Conservation (phyloP, 2,329 filamentous ascomycete genomes). For the Talaromyces sp. region DNA sequence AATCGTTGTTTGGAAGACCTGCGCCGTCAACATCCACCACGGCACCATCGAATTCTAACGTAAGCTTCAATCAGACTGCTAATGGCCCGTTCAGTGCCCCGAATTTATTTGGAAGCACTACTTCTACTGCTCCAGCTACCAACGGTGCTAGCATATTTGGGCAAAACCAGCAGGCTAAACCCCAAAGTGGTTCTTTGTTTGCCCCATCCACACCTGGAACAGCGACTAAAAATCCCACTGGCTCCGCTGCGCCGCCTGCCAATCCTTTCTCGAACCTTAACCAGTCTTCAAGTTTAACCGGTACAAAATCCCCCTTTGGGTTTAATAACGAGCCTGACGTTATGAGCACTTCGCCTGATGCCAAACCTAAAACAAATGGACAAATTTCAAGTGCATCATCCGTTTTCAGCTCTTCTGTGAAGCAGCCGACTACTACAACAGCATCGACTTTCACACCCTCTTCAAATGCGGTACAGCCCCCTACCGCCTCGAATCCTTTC, state of each 20-base stretch:
- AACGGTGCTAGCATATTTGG: conserved; percentile 7
- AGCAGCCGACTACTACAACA: conserved; percentile 3
- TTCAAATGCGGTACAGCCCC: conserved; percentile 1
- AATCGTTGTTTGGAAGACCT: conserved; percentile 1
- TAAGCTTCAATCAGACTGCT: not conserved
- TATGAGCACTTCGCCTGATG: conserved; percentile 11
- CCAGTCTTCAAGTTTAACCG: not conserved
- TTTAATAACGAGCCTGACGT: conserved; percentile 5
- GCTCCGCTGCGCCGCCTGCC: not conserved
- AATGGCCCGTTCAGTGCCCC: not conserved
- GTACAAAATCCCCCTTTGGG: conserved; percentile 5
- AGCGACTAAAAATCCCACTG: not conserved
- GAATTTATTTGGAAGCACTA: conserved; percentile 1
- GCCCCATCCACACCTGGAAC: conserved; percentile 3
- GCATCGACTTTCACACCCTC: conserved; percentile 7
- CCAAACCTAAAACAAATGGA: conserved; percentile 6
- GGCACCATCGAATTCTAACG: not conserved
- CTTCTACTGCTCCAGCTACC: conserved; percentile 3
- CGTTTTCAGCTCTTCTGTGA: conserved; percentile 1
- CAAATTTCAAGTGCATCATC: not conserved
- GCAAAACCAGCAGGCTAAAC: conserved; percentile 8
- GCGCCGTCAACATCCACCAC: not conserved
- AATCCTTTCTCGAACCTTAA: conserved; percentile 3
- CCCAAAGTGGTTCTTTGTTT: conserved; percentile 5
- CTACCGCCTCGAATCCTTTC: not conserved